Evolutionary conservation across 805 yeast genomes (phyloP).

Genomic region (Metschnikowia similis): DNA sequence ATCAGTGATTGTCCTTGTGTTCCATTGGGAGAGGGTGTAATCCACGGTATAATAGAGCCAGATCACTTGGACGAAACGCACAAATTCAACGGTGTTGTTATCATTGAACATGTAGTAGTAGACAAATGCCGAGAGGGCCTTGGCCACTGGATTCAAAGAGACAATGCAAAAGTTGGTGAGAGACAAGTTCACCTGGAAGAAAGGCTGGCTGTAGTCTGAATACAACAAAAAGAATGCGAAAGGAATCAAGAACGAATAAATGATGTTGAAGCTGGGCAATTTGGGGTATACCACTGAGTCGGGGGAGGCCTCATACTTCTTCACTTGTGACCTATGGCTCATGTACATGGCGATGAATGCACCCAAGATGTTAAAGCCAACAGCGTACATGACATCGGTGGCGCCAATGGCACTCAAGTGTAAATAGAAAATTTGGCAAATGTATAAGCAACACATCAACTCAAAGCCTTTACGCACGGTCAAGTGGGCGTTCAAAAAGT

Average conservation of each 20-base stretch:
- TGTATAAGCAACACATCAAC: conserved; percentile 26
- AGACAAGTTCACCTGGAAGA: conserved; percentile 30
- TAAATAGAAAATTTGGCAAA: conserved; percentile 28
- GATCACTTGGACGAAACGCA: conserved; percentile 22
- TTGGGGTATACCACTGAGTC: conserved; percentile 15
- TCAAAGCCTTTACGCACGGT: conserved; percentile 29
- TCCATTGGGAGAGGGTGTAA: conserved; percentile 24
- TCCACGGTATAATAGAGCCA: conserved; percentile 22
- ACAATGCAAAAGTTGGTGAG: conserved; percentile 33
- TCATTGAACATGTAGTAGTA: conserved; percentile 33
- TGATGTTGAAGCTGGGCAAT: conserved; percentile 36
- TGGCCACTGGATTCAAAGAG: conserved; percentile 26
- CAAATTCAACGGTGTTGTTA: conserved; percentile 13
- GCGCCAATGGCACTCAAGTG: conserved; percentile 17
- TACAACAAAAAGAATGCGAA: conserved; percentile 21
- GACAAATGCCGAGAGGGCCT: conserved; percentile 25
- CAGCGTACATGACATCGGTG: conserved; percentile 14
- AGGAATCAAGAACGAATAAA: conserved; percentile 35
- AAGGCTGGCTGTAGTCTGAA: conserved; percentile 16
- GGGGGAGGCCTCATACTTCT: conserved; percentile 15
- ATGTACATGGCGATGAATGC: conserved; percentile 27
- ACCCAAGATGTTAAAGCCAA: conserved; percentile 35
- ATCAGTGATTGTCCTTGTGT: conserved; percentile 17
- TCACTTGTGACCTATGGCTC: conserved; percentile 20
- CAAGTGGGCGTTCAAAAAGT: conserved; percentile 34